These are phyloP conservation scores for Globisporangium mamillatum DNA, from an alignment of 352 stramenopile genomes.

Conservation along the genomic window DNA sequence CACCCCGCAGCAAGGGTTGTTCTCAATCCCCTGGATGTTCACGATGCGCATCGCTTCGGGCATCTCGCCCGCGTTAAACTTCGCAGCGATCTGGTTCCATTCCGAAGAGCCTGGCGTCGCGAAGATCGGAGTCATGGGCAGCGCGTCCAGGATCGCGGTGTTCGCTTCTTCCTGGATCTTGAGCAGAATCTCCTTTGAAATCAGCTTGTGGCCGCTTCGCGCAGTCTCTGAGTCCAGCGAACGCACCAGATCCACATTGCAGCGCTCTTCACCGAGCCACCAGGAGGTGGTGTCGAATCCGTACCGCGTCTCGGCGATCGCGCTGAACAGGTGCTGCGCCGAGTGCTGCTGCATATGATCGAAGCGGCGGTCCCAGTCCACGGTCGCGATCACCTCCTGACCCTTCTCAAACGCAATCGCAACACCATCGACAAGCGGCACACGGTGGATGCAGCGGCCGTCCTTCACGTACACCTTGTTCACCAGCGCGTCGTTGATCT, in stretches of 20 bases:
- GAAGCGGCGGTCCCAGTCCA: conserved; percentile 78
- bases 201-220: conserved; percentile 24
- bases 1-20: conserved; percentile 87
- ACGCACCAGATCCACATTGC: conserved; percentile 82
- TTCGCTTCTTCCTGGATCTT: conserved; percentile 76
- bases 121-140: conserved; percentile 54
- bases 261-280: conserved; percentile 62
- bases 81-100: conserved; percentile 51
- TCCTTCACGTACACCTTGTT: conserved; percentile 65
- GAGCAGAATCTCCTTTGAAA: conserved; percentile 34
- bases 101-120: conserved; percentile 48
- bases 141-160: conserved; percentile 54
- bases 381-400: conserved; percentile 43
- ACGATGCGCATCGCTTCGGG: conserved; percentile 77
- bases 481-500: conserved; percentile 42
- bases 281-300: conserved; percentile 80
- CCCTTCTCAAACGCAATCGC: conserved; percentile 34
- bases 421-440: conserved; percentile 24
- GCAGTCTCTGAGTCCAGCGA: conserved; percentile 8
- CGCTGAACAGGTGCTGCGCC: conserved; percentile 84
- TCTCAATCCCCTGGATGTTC: conserved; percentile 74
- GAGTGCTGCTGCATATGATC: conserved; percentile 92
- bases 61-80: conserved; percentile 50
- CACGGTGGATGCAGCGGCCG: conserved; percentile 59
- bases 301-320: conserved; percentile 68